These are phyloP conservation scores for Trichoderma breve DNA, from an alignment of 2,329 filamentous ascomycete genomes.

Conservation along the genomic window DNA sequence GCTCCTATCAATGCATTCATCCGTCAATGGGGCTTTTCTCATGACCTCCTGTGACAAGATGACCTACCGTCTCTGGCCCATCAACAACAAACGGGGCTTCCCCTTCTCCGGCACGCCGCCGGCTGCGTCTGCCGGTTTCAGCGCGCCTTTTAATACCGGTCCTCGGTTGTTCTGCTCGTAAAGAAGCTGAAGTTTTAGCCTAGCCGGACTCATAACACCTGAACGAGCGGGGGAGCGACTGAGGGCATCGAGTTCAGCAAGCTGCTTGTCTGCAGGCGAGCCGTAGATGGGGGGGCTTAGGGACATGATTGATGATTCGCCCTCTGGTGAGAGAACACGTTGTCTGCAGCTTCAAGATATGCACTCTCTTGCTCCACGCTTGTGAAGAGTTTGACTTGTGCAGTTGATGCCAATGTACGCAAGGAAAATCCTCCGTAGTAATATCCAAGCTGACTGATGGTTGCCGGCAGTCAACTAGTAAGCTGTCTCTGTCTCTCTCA, in stretches of 20 bases:
- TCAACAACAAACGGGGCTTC: constrained; percentile 84
- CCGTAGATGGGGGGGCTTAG: constrained; percentile 34
- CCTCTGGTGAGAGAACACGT: background rate
- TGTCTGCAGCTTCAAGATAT: background rate
- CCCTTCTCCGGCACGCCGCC: constrained; percentile 52
- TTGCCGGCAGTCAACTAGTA: background rate
- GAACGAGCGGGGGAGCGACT: constrained; percentile 30
- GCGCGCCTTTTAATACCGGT: constrained; percentile 49
- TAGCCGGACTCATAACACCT: constrained; percentile 52
- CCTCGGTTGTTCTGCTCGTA: constrained; percentile 59
- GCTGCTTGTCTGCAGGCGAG: constrained; percentile 27
- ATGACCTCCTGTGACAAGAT: background rate
- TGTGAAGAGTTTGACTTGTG: background rate
- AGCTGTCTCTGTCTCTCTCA: background rate
- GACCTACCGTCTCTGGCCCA: constrained; percentile 86
- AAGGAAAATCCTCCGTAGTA: background rate
- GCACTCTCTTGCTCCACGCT: constrained; percentile 1
- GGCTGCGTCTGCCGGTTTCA: constrained; percentile 44
- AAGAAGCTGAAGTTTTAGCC: constrained; percentile 63
- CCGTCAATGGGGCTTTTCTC: background rate
- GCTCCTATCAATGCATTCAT: constrained; percentile 57
- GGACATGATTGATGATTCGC: constrained; percentile 30
- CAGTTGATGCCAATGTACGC: background rate
- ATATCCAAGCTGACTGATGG: background rate
- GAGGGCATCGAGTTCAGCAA: constrained; percentile 28